Conservation (phyloP, 2,329 filamentous ascomycete genomes). For the Byssochlamys sp. region DNA sequence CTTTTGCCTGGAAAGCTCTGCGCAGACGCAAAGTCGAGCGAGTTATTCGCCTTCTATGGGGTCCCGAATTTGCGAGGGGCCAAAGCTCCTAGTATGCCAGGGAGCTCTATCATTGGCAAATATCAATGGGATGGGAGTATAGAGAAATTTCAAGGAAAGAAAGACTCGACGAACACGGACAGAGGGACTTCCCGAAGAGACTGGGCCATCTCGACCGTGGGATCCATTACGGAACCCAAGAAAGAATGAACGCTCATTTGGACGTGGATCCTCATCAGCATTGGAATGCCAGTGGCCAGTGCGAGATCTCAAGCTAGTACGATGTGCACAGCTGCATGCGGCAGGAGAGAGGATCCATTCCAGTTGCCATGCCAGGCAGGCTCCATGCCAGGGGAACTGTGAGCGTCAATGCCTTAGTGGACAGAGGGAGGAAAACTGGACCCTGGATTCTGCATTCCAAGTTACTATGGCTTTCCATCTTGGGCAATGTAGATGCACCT, state of each 20-base stretch:
- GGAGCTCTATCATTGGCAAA: neutral
- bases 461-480: constrained; percentile 5
- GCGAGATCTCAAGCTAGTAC: neutral
- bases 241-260: neutral
- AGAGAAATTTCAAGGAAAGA: neutral
- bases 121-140: neutral
- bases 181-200: neutral
- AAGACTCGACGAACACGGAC: neutral
- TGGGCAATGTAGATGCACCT: constrained; percentile 4
- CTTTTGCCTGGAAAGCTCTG: neutral
- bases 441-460: constrained; percentile 24
- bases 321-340: neutral
- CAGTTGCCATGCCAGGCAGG: neutral
- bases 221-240: neutral
- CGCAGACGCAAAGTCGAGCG: neutral
- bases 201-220: neutral
- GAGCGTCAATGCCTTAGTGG: neutral
- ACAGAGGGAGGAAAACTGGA: constrained; percentile 7
- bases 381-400: neutral
- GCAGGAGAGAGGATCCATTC: neutral
- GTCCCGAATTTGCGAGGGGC: neutral
- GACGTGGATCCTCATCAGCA: neutral
- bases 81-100: neutral
- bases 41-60: neutral
- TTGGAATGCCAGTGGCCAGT: neutral